Base-by-base conservation (phyloP, 2,329 filamentous ascomycete species). In the Diplodia intermedia region DNA sequence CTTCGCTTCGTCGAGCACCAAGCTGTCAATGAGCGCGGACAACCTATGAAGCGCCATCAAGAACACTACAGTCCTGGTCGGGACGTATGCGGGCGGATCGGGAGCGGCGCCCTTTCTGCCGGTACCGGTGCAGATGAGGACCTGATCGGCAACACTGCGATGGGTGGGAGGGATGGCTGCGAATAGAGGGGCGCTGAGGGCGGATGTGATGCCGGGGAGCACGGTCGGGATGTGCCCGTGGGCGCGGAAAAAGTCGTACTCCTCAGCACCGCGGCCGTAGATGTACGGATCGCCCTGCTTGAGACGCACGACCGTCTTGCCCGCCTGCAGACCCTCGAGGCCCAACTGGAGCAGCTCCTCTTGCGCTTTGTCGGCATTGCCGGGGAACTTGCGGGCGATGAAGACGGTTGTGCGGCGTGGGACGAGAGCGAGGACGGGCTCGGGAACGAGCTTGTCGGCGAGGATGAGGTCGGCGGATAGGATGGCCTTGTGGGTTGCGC, bases 221-320 rank as follows among this genome's bases (percentile, higher is more conserved):
- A 99, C 94, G 0, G 86, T 81, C 12, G 89, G 87, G 5, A 84
- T 85, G 68, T 90, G 89, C 1, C 93, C 93, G 57, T 90, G 85
- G 3, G 82, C 81, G 2, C 89, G 84, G 84, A 99, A 97, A 77
- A 91, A 97, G 36, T 88, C 87, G 49, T 93, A 92, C 78, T 99
- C 95, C 78, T 99, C 95, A 40, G 93, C 95, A 67, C 95, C 95
- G 49, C 95, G 89, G 49, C 95, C 95, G 79, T 98, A 99, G 49
- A 99, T 88, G 79, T 97, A 99, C 0, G 95, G 95, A 75, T 99
- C 95, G 55, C 95, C 95, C 78, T 99, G 95, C 82, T 99, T 99
- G 54, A 99, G 84, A 3, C 95, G 87, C 40, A 99, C 84, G 0
- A 99, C 95, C 1, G 88, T 91, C 77, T 91, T 89, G 14, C 95